These are phyloP conservation scores for Picea glauca DNA, from an alignment of 75 land plant species.

Conservation along the genomic window DNA sequence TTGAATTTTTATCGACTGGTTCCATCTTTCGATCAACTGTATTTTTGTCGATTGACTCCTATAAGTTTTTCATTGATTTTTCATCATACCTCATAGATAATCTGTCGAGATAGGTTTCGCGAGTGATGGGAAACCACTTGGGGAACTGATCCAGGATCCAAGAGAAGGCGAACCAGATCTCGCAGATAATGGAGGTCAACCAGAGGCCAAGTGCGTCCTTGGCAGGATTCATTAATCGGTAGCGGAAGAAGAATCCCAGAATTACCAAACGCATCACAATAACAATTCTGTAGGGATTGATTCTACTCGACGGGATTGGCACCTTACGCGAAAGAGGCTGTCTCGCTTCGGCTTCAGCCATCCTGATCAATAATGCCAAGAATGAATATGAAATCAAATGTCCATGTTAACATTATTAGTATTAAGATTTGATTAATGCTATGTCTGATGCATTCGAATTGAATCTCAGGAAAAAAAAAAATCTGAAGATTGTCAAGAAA, in stretches of 20 bases:
- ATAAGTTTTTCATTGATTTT: no score
- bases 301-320: slow-evolving; percentile 62
- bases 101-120: slow-evolving; percentile 85
- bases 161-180: slow-evolving; percentile 90
- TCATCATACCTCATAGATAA: slow-evolving; percentile 37
- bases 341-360: slow-evolving; percentile 79
- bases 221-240: slow-evolving; percentile 66
- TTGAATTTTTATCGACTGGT: no score
- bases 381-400: neutral
- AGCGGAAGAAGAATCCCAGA: slow-evolving; percentile 76
- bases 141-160: slow-evolving; percentile 96
- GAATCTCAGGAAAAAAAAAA: no score
- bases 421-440: no score
- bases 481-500: no score
- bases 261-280: slow-evolving; percentile 70
- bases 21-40: no score
- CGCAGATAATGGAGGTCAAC: slow-evolving; percentile 84
- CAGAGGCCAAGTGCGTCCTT: slow-evolving; percentile 71
- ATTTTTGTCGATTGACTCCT: neutral
- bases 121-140: slow-evolving; percentile 77
- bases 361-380: slow-evolving; percentile 23
- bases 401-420: no score
- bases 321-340: slow-evolving; percentile 77
- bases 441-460: no score
- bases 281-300: slow-evolving; percentile 84